phyloP scores from a whole-genome alignment of 2,329 filamentous ascomycete genomes.

The Fusarium annulatum region DNA sequence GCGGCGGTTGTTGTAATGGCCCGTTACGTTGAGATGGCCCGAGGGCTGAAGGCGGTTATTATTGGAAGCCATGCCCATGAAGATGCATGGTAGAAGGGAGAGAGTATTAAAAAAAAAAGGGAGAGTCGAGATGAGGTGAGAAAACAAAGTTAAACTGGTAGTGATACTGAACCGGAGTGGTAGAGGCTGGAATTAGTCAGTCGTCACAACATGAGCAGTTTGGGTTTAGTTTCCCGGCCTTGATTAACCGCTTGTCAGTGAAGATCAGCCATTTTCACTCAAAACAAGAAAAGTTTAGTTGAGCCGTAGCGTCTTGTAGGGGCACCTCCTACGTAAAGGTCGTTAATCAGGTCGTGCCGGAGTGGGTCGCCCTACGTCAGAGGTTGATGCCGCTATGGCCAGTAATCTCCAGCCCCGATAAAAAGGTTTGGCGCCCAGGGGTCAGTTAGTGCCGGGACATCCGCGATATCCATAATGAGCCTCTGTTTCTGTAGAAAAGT shows the following conservation, averaged over 20 bases:
- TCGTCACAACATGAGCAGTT: conserved; percentile 9
- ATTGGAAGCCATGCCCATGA: conserved; percentile 38
- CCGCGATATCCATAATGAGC: not conserved
- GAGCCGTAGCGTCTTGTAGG: not conserved
- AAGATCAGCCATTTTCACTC: not conserved
- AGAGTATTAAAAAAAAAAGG: not conserved
- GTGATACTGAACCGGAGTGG: not conserved
- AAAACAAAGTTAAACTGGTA: not conserved
- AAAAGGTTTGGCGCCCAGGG: not conserved
- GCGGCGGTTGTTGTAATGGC: conserved; percentile 6
- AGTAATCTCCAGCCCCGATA: conserved; percentile 17
- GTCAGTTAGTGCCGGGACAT: not conserved
- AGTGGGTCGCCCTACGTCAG: conserved; percentile 15
- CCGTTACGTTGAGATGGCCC: conserved; percentile 28
- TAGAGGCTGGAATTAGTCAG: conserved; percentile 31
- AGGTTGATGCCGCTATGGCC: not conserved
- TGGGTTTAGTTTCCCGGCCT: conserved; percentile 4
- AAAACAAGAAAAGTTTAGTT: conserved; percentile 1
- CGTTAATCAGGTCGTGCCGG: not conserved
- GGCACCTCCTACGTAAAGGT: conserved; percentile 13
- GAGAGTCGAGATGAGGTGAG: not conserved
- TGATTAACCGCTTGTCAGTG: conserved; percentile 14
- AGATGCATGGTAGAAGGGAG: conserved; percentile 17
- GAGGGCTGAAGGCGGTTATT: conserved; percentile 30
- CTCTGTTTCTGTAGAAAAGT: not conserved